Conservation (phyloP, 805 yeast genomes). For the Tetrapisispora taiwanensis region DNA sequence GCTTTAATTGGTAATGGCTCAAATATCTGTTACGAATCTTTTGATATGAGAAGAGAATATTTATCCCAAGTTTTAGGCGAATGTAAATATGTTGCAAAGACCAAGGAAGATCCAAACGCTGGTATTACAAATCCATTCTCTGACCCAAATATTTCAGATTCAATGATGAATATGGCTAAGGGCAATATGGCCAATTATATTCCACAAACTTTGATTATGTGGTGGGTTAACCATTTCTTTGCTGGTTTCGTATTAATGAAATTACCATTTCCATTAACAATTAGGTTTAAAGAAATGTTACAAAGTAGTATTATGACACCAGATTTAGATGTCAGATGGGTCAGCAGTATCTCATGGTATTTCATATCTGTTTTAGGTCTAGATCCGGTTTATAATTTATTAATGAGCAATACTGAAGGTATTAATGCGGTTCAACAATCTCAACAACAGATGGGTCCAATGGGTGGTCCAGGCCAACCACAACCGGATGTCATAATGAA, state of each 20-base stretch:
- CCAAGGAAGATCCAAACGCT: conserved; percentile 31
- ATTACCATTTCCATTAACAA: conserved; percentile 85
- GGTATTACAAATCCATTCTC: conserved; percentile 46
- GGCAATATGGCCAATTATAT: conserved; percentile 73
- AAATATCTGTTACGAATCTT: conserved; percentile 44
- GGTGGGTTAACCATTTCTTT: conserved; percentile 90
- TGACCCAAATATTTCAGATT: conserved; percentile 64
- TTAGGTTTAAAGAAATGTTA: conserved; percentile 82
- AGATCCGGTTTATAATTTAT: conserved; percentile 61
- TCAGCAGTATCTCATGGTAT: conserved; percentile 91
- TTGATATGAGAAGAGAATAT: conserved; percentile 41
- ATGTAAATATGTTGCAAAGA: conserved; percentile 44
- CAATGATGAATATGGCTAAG: conserved; percentile 66
- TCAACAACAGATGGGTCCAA: conserved; percentile 19
- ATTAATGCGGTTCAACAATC: conserved; percentile 6
- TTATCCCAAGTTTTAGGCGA: conserved; percentile 39
- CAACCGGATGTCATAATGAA: conserved; percentile 53
- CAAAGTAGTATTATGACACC: conserved; percentile 79
- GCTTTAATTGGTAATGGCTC: conserved; percentile 45
- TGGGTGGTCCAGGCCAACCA: conserved; percentile 47
- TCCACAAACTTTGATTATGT: conserved; percentile 91
- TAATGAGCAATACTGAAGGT: conserved; percentile 33
- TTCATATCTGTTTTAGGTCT: conserved; percentile 80
- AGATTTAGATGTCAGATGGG: conserved; percentile 85
- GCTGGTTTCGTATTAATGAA: conserved; percentile 83